A percentile compares a stretch with the other conserved stretches of the same genome.
Conservation (phyloP, 2,329 filamentous ascomycete species). For the Pseudocercospora fuligena region DNA sequence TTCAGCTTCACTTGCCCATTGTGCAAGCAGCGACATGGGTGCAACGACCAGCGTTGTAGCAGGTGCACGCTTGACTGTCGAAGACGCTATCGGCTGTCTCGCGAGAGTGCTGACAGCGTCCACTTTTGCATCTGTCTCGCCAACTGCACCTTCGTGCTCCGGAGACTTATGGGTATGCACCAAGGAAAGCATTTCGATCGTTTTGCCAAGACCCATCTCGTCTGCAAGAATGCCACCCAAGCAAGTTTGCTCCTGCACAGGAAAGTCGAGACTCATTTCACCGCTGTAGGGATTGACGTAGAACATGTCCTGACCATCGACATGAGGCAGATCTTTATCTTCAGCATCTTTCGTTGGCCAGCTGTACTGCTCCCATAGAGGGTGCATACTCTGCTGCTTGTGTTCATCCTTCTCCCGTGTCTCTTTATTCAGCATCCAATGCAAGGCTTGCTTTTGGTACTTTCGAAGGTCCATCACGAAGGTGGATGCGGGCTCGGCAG, state of each 20-base stretch:
- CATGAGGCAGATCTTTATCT: conserved; percentile 70
- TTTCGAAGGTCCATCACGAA: conserved; percentile 84
- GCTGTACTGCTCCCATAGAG: conserved; percentile 91
- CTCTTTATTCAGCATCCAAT: conserved; percentile 97
- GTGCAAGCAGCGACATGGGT: conserved; percentile 92
- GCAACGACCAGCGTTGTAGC: conserved; percentile 94
- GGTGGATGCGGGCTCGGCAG: conserved; percentile 78
- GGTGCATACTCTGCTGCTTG: conserved; percentile 86
- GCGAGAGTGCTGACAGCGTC: conserved; percentile 65
- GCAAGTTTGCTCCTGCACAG: conserved; percentile 91
- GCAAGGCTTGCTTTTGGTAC: conserved; percentile 91
- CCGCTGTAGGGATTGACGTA: conserved; percentile 98
- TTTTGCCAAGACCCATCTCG: conserved; percentile 97
- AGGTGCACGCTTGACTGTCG: conserved; percentile 70
- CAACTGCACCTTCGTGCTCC: conserved; percentile 37
- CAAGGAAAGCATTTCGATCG: conserved; percentile 95
- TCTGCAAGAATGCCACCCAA: conserved; percentile 92
- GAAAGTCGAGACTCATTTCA: conserved; percentile 88
- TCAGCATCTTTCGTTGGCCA: conserved; percentile 91
- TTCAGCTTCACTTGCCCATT: conserved; percentile 95
- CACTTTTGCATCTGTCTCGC: conserved; percentile 32
- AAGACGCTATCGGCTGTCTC: conserved; percentile 62
- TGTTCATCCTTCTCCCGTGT: conserved; percentile 71
- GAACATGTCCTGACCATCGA: conserved; percentile 73
- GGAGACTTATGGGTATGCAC: conserved; percentile 78